Base-by-base conservation (phyloP, 352 stramenopile genomes). In the Phytophthora pluvialis region DNA sequence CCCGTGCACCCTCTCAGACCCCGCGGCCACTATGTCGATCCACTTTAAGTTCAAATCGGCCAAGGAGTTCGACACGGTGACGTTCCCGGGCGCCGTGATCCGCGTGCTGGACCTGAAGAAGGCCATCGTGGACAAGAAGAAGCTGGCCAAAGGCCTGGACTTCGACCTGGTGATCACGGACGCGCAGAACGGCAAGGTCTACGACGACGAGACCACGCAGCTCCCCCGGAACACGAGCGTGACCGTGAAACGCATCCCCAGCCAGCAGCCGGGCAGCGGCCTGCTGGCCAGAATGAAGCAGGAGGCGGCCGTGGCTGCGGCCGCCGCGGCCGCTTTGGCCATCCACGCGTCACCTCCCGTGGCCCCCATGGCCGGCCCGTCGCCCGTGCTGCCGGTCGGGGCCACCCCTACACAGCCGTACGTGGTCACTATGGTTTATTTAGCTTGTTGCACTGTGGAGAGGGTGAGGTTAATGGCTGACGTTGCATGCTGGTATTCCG, bases 71-170 rank as follows among this genome's bases (percentile, higher is more conserved):
- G 86, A 93, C 67, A 95, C 86, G 29, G 86, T 96, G 28, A 91
- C 84, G 40, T 95, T 96, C 52, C 72, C 83, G 5, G 89, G 89
- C 61, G 85, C 87, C 10, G 84, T 93, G 43, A 96, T 96, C 72
- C 85, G 86, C 59, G 85, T 96, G 46, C 56, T 95, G 31, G 89
- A 96, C 72, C 77, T 97, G n/a, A 97, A 98, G 77, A 93, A 96
- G 64, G 90, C 90, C 29, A 98, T 98, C 60, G 92, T 98, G 42
- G 91, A 97, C 46, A 93, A 97, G 70, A 97, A 97, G 74, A 96
- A 96, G 55, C 81, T 98, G 25, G 86, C 87, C 60, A 97, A 97
- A 55, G 91, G 91, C 0, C 81, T 97, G 42, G 91, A 98, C 62
- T 96, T 98, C 52, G 91, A 98, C 54, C 78, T 98, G 3, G 86